Percentiles rank a stretch among this genome's conserved stretches.
phyloP scores from a whole-genome alignment of 768 basidiomycete genomes.

The Suillus weaverae region DNA sequence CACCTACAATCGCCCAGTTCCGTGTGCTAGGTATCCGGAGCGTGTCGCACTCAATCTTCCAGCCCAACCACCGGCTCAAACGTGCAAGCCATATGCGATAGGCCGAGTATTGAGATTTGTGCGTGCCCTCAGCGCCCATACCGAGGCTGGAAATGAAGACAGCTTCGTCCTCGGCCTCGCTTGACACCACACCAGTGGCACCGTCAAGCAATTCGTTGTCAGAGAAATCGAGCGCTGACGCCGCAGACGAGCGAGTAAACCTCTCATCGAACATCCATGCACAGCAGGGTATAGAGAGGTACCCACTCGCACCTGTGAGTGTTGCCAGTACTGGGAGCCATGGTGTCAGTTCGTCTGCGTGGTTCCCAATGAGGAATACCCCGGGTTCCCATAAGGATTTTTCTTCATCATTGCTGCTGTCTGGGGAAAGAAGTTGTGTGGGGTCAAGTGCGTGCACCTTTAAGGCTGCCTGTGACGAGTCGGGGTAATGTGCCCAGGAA shows the following conservation, averaged over 20 bases:
- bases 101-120: slow-evolving; percentile 69
- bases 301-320: slow-evolving; percentile 58
- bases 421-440: slow-evolving; percentile 28
- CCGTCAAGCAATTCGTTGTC: slow-evolving; percentile 19
- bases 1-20: slow-evolving; percentile 91
- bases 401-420: neutral
- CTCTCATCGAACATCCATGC: slow-evolving; percentile 75
- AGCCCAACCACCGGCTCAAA: slow-evolving; percentile 73
- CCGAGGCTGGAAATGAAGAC: slow-evolving; percentile 47
- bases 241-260: slow-evolving; percentile 50
- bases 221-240: slow-evolving; percentile 21
- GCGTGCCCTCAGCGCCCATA: slow-evolving; percentile 61
- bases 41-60: slow-evolving; percentile 83
- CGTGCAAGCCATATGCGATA: slow-evolving; percentile 88
- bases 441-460: slow-evolving; percentile 76
- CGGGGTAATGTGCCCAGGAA: slow-evolving; percentile 82
- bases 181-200: slow-evolving; percentile 19
- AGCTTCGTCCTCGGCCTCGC: slow-evolving; percentile 25
- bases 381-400: slow-evolving; percentile 38
- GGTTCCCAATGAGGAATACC: slow-evolving; percentile 88
- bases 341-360: slow-evolving; percentile 94
- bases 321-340: slow-evolving; percentile 88
- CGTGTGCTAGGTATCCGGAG: slow-evolving; percentile 91
- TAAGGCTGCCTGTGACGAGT: slow-evolving; percentile 57
- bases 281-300: slow-evolving; percentile 89